Evolutionary conservation across 805 yeast genomes (phyloP).

Genomic region (Tetrapisispora namnaoensis): DNA sequence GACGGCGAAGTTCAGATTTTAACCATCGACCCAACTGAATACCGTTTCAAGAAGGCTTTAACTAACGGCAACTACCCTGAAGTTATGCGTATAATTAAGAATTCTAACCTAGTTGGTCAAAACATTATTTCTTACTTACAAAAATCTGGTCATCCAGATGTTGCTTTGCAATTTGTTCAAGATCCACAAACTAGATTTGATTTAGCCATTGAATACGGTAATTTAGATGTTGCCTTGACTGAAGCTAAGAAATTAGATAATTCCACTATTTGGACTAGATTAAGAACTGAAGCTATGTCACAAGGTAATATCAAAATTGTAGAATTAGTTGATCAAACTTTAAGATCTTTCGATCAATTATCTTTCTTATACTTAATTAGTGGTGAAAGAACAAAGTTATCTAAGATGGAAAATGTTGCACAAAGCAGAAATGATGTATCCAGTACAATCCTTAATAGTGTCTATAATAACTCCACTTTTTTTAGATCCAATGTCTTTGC

Average conservation of each 20-base stretch:
- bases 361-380: constrained; percentile 79
- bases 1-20: constrained; percentile 73
- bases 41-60: constrained; percentile 87
- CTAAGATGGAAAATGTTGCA: constrained; percentile 59
- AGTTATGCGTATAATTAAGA: constrained; percentile 78
- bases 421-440: constrained; percentile 55
- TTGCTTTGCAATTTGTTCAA: constrained; percentile 92
- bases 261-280: constrained; percentile 63
- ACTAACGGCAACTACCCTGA: constrained; percentile 85
- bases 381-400: constrained; percentile 67
- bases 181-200: constrained; percentile 96
- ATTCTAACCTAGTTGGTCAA: constrained; percentile 91
- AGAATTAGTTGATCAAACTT: constrained; percentile 82
- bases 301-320: constrained; percentile 85
- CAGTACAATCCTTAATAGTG: constrained; percentile 72
- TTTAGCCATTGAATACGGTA: constrained; percentile 88
- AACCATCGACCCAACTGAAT: constrained; percentile 90
- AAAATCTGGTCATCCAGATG: constrained; percentile 92
- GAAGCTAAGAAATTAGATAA: constrained; percentile 76
- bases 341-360: constrained; percentile 76
- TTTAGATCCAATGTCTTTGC: constrained; percentile 66
- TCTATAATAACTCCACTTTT: constrained; percentile 65
- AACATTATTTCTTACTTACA: constrained; percentile 91
- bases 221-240: constrained; percentile 72
- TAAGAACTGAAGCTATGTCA: constrained; percentile 75